Evolutionary conservation across 768 basidiomycete genomes (phyloP).

Genomic region (Pluteus cervinus): DNA sequence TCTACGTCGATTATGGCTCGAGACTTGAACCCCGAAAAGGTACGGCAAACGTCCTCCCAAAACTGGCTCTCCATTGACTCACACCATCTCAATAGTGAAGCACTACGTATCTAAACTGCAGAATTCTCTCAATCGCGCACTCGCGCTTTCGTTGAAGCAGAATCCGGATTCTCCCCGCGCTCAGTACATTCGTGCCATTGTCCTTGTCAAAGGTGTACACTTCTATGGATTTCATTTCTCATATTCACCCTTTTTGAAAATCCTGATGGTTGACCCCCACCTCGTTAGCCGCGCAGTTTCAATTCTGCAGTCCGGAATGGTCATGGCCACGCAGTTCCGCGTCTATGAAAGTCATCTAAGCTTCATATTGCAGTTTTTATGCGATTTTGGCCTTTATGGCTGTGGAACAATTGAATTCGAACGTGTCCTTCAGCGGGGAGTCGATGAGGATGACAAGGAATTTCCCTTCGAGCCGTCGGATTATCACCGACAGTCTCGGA

Average conservation of each 20-base stretch:
- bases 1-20: constrained; percentile 82
- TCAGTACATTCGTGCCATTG: constrained; percentile 65
- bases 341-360: constrained; percentile 90
- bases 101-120: constrained; percentile 64
- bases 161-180: constrained; percentile 54
- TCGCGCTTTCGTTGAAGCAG: constrained; percentile 74
- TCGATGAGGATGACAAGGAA: constrained; percentile 27
- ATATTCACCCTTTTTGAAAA: constrained; percentile 85
- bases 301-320: constrained; percentile 74
- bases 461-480: constrained; percentile 43
- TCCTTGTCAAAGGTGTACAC: constrained; percentile 89
- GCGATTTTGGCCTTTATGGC: constrained; percentile 91
- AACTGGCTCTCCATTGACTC: constrained; percentile 3
- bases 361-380: constrained; percentile 87
- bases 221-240: constrained; percentile 93
- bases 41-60: constrained; percentile 38
- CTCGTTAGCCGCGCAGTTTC: constrained; percentile 64
- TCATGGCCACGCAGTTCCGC: constrained; percentile 74
- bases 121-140: constrained; percentile 77
- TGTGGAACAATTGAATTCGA: constrained; percentile 84
- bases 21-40: constrained; percentile 50
- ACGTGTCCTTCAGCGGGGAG: constrained; percentile 56
- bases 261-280: constrained; percentile 68
- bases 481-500: constrained; percentile 58
- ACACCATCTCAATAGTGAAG: constrained; percentile 47